These are phyloP conservation scores for Juglanconis sp. DNA, from an alignment of 2,329 filamentous ascomycete species.

Conservation along the genomic window DNA sequence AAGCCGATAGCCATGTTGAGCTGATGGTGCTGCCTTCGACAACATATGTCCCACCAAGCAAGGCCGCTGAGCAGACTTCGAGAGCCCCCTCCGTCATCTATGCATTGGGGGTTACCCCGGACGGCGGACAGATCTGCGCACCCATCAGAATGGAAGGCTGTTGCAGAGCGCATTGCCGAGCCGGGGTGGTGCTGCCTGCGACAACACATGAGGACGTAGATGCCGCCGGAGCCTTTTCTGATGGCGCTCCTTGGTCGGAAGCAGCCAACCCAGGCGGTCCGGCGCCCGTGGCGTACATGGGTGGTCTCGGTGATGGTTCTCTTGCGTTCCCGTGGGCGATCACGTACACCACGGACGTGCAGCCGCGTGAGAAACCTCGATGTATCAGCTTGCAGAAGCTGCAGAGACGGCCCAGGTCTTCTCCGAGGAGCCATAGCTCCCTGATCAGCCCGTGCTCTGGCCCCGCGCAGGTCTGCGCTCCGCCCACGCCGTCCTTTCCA, in stretches of 20 bases:
- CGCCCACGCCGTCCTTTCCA: not conserved
- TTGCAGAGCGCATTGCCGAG: not conserved
- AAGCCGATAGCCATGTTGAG: not conserved
- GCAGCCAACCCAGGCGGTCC: not conserved
- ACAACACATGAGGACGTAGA: not conserved
- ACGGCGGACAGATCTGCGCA: not conserved
- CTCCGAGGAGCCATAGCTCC: not conserved
- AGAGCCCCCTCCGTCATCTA: not conserved
- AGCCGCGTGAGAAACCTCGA: not conserved
- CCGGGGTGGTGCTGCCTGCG: not conserved
- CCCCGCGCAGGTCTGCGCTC: not conserved
- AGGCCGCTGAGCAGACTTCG: not conserved
- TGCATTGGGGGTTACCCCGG: not conserved
- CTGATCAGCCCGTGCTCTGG: not conserved
- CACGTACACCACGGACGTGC: not conserved
- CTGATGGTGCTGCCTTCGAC: not conserved
- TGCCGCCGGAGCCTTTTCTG: not conserved
- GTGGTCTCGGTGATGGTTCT: not conserved
- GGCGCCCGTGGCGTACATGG: conserved; percentile 3
- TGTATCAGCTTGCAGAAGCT: too few relatives aligned
- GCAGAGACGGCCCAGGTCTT: too few relatives aligned
- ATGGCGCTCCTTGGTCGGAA: not conserved
- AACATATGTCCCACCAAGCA: not conserved
- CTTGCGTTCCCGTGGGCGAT: not conserved
- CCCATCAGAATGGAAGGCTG: not conserved